Conservation (phyloP, 306 rosid genomes). For the Lablab purpureus region DNA sequence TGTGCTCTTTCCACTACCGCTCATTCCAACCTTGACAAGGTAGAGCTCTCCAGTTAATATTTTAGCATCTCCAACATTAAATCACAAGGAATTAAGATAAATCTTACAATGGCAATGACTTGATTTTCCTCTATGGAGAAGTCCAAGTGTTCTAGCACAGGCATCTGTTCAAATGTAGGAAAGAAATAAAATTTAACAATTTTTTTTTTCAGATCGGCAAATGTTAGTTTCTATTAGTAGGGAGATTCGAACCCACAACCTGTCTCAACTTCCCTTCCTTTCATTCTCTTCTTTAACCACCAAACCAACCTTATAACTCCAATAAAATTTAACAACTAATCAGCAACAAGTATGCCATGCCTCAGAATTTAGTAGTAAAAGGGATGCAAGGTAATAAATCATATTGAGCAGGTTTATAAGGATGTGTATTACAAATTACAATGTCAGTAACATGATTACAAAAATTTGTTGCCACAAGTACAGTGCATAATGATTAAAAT, state of each 20-base stretch:
- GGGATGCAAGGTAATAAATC: neutral
- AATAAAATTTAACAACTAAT: neutral
- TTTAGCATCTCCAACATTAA: slow-evolving; percentile 38
- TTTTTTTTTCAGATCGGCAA: no score
- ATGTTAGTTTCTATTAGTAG: no score
- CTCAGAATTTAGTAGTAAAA: slow-evolving; percentile 5
- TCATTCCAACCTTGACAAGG: slow-evolving; percentile 79
- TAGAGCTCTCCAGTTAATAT: slow-evolving; percentile 28
- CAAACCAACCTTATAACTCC: no score
- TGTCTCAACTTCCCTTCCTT: no score
- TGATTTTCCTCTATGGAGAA: slow-evolving; percentile 70
- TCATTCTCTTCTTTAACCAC: no score
- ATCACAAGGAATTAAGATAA: slow-evolving; percentile 21
- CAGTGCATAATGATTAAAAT: neutral
- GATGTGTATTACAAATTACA: neutral
- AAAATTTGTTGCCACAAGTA: neutral
- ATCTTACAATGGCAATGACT: slow-evolving; percentile 78
- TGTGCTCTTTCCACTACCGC: slow-evolving; percentile 98
- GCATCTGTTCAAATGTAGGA: slow-evolving; percentile 58
- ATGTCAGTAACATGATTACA: neutral
- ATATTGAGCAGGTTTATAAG: neutral
- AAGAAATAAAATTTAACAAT: neutral
- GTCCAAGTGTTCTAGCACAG: slow-evolving; percentile 64
- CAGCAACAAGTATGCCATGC: slow-evolving; percentile 4
- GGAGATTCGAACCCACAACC: no score